Conservation (phyloP, 345 rosid genomes). For the Rhizophora apiculata region DNA sequence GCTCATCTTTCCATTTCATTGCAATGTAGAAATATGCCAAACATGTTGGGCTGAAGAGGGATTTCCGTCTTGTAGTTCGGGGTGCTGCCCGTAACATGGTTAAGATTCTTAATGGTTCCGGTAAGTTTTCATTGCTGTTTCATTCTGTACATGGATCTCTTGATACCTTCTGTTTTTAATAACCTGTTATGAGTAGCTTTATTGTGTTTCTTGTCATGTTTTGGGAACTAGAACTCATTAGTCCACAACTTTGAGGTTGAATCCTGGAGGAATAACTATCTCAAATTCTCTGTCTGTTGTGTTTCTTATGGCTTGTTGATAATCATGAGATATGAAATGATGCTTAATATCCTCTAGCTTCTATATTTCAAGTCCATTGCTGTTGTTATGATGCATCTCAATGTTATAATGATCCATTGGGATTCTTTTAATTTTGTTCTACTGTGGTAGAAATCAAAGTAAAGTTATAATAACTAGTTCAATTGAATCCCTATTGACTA, state of each 20-base stretch:
- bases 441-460: too few relatives aligned
- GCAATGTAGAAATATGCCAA: slow-evolving; percentile 71
- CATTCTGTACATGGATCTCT: slow-evolving; percentile 1
- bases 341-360: background rate
- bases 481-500: too few relatives aligned
- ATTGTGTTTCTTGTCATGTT: background rate
- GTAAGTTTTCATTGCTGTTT: slow-evolving; percentile 39
- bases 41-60: slow-evolving; percentile 88
- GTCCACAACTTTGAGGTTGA: background rate
- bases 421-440: too few relatives aligned
- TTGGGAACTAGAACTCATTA: background rate
- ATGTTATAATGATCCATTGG: too few relatives aligned
- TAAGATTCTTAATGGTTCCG: slow-evolving; percentile 70
- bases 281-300: background rate
- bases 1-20: slow-evolving; percentile 24
- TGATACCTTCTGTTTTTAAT: background rate
- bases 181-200: background rate
- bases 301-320: too few relatives aligned
- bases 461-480: too few relatives aligned
- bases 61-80: slow-evolving; percentile 90
- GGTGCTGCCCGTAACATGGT: slow-evolving; percentile 98
- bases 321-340: background rate
- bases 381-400: background rate
- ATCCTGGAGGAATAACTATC: background rate
- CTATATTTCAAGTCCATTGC: background rate